Evolutionary conservation across 2,329 filamentous ascomycete species (phyloP).

Genomic region (Phaeosphaeriaceae sp.): DNA sequence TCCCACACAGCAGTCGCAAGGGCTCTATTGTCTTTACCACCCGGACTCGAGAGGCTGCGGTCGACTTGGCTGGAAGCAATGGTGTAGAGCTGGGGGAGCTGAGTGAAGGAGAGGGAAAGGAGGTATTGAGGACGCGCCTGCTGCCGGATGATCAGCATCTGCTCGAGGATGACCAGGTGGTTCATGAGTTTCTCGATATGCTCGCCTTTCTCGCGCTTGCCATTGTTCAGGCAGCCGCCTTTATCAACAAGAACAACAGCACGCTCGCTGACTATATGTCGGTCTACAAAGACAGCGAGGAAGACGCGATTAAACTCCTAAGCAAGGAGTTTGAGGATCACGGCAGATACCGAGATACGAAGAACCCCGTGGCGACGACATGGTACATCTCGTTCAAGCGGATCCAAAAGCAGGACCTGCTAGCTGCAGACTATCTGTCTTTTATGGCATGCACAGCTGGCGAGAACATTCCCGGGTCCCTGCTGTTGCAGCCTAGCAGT

Average conservation of each 20-base stretch:
- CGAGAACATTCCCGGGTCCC: conserved; percentile 1
- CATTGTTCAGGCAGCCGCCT: conserved; percentile 41
- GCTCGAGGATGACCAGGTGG: conserved; percentile 5
- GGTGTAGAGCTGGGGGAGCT: conserved; percentile 26
- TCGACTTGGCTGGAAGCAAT: conserved; percentile 13
- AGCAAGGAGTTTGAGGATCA: conserved; percentile 46
- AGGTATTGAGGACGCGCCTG: conserved; percentile 8
- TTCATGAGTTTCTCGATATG: conserved; percentile 34
- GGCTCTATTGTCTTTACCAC: conserved; percentile 45
- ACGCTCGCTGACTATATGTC: conserved; percentile 38
- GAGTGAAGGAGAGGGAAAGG: conserved; percentile 12
- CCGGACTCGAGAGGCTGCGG: conserved; percentile 3
- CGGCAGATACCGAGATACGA: conserved; percentile 34
- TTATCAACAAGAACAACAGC: conserved; percentile 38
- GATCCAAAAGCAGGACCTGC: conserved; percentile 19
- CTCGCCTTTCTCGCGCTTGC: conserved; percentile 47
- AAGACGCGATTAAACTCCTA: conserved; percentile 44
- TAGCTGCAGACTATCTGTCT: conserved; percentile 43
- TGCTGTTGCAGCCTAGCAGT: neutral
- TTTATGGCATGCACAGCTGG: conserved; percentile 4
- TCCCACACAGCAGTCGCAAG: conserved; percentile 40
- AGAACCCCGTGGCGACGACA: conserved; percentile 35
- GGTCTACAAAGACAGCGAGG: conserved; percentile 34
- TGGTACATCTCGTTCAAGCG: conserved; percentile 52
- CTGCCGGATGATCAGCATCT: conserved; percentile 1